Conservation (phyloP, 169 alveolate species). For the Plasmodium relictum region DNA sequence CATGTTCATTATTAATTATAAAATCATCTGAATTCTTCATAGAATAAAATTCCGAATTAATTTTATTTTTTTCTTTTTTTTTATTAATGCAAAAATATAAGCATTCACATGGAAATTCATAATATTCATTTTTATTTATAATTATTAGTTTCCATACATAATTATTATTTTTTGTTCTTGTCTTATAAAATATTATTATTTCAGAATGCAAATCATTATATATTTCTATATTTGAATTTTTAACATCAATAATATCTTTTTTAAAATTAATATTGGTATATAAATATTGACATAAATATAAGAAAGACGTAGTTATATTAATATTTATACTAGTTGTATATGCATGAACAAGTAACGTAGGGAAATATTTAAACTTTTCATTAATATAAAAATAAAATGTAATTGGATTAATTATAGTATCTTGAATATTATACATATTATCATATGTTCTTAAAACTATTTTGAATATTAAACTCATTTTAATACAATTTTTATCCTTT, state of each 20-base stretch:
- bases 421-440: conserved; percentile 75
- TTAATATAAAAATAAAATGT: conserved; percentile 33
- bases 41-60: conserved; percentile 25
- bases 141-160: conserved; percentile 56
- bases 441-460: conserved; percentile 57
- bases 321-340: conserved; percentile 53
- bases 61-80: conserved; percentile 39
- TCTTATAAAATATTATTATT: conserved; percentile 63
- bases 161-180: conserved; percentile 68
- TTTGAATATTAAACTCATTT: conserved; percentile 40
- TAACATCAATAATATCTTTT: conserved; percentile 56
- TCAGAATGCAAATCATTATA: conserved; percentile 71
- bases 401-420: conserved; percentile 55
- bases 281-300: conserved; percentile 49
- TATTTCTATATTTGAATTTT: conserved; percentile 61
- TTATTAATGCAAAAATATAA: conserved; percentile 68
- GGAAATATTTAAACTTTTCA: conserved; percentile 57
- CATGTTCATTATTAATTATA: conserved; percentile 61
- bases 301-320: conserved; percentile 62
- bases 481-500: neutral
- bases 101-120: conserved; percentile 69
- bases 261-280: conserved; percentile 43
- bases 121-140: conserved; percentile 61
- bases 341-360: conserved; percentile 28
- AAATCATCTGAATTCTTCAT: conserved; percentile 42